These are phyloP conservation scores for Houttuynia cordata DNA, from an alignment of 164 flowering plant genomes.

Conservation along the genomic window DNA sequence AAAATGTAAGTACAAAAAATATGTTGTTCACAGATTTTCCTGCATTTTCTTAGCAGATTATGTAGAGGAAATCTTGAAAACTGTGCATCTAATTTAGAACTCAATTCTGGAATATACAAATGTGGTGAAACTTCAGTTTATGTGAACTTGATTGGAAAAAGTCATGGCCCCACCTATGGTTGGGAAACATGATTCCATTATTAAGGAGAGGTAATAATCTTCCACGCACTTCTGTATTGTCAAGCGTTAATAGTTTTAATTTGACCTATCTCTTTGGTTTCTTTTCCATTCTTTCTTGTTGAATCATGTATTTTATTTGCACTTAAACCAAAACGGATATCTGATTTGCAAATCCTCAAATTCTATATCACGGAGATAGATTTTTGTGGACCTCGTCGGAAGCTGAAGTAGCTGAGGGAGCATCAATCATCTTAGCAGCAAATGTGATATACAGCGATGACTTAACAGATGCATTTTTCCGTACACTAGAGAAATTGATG, in stretches of 20 bases:
- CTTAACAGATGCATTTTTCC: conserved; percentile 66
- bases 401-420: conserved; percentile 45
- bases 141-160: conserved; percentile 79
- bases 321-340: background rate
- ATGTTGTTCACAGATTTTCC: background rate
- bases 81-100: conserved; percentile 53
- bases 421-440: conserved; percentile 78
- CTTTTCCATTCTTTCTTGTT: background rate
- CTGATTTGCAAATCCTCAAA: background rate
- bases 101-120: conserved; percentile 37
- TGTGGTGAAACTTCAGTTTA: conserved; percentile 27
- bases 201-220: conserved; percentile 22
- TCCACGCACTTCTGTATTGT: background rate
- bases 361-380: conserved; percentile 14
- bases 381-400: conserved; percentile 57
- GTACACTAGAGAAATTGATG: conserved; percentile 47
- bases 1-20: background rate
- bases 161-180: conserved; percentile 55
- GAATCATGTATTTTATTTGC: background rate
- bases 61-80: conserved; percentile 53
- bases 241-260: no score
- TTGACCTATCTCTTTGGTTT: no score
- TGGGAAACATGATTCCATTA: conserved; percentile 7
- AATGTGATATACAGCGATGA: conserved; percentile 90
- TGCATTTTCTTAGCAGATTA: conserved; percentile 32